Evolutionary conservation across 2,329 filamentous ascomycete genomes (phyloP), one percentile per base, ranked within the genome.

Genomic region (Chrysosporium keratinophilum): DNA sequence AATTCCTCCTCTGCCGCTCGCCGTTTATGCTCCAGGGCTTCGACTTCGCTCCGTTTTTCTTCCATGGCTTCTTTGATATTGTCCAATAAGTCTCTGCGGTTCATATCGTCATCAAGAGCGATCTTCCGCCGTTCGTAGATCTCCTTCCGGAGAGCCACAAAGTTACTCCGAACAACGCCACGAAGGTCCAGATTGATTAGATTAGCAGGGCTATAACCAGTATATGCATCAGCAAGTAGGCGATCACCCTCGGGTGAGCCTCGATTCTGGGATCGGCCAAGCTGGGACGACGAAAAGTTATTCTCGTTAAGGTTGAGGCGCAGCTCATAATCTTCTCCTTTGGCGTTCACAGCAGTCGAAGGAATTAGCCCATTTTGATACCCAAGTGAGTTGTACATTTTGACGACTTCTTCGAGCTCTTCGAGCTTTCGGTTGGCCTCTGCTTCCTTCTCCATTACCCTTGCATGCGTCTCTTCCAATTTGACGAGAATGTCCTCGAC

Each of bases 41-140:
- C 91, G 15, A 98, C 88, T 67, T 98, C 93, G 60, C 84, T 85
- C 57, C 85, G 80, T 74, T 95, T 96, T 71, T 98, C 91, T 66
- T 96, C 90, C 69, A 98, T 93, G 14, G 90, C 89, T 71, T 98
- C 94, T 69, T 93, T 93, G 67, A 96, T 91, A 61, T 87, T 88
- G 68, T 97, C 90, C 9, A 98, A 80, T 59, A 95, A 78, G 67
- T 97, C 93, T 64, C 95, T 87, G 61, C 95, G 89, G 65, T 93
- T 91, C 79, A 96, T 87, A 76, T 96, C 93, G 50, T 84, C 83
- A 65, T 97, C 91, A 64, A 95, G 83, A 0, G 86, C 86, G 4
- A 80, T 75, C 57, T 85, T 88, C 50, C 91, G 80, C 52, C 93
- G 80, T 67, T 96, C 89, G n/a, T 88, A 88, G 60, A 98, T 87